A percentile compares a stretch with the other conserved stretches of the same genome.
These are phyloP conservation scores for Delitschia confertaspora DNA, from an alignment of 495 filamentous ascomycete genomes.

Conservation along the genomic window DNA sequence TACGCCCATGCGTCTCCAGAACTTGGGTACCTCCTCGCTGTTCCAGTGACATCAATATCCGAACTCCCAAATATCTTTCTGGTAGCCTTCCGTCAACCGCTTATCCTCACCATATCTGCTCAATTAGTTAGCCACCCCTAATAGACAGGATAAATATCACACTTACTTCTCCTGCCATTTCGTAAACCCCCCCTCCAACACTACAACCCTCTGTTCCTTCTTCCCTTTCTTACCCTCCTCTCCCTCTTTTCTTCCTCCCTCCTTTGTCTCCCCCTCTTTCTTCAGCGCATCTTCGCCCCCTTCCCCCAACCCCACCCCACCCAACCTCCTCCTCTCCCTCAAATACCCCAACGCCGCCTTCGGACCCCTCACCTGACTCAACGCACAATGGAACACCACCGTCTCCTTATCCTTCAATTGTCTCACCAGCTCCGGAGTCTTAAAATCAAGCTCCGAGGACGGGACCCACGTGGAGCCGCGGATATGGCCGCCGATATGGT, in stretches of 20 bases:
- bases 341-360: slow-evolving; percentile 60
- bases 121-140: slow-evolving; percentile 25
- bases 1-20: no score
- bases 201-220: slow-evolving; percentile 58
- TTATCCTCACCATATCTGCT: slow-evolving; percentile 59
- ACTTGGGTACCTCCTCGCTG: no score
- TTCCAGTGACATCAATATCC: slow-evolving; percentile 45
- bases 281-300: slow-evolving; percentile 36
- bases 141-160: slow-evolving; percentile 2
- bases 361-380: slow-evolving; percentile 81
- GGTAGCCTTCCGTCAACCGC: slow-evolving; percentile 75
- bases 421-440: slow-evolving; percentile 71
- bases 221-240: slow-evolving; percentile 31
- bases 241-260: slow-evolving; percentile 9
- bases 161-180: slow-evolving; percentile 77
- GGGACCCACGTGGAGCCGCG: slow-evolving; percentile 62
- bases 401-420: slow-evolving; percentile 66
- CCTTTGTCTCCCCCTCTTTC: slow-evolving; percentile 29
- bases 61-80: slow-evolving; percentile 76
- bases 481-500: slow-evolving; percentile 93
- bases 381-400: slow-evolving; percentile 92
- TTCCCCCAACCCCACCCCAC: slow-evolving; percentile 48
- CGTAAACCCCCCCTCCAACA: slow-evolving; percentile 80
- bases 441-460: slow-evolving; percentile 59
- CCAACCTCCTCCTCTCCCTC: slow-evolving; percentile 49